These are phyloP conservation scores for Paecilomyces dactylethromorphus DNA, from an alignment of 2,329 filamentous ascomycete species.

Conservation along the genomic window DNA sequence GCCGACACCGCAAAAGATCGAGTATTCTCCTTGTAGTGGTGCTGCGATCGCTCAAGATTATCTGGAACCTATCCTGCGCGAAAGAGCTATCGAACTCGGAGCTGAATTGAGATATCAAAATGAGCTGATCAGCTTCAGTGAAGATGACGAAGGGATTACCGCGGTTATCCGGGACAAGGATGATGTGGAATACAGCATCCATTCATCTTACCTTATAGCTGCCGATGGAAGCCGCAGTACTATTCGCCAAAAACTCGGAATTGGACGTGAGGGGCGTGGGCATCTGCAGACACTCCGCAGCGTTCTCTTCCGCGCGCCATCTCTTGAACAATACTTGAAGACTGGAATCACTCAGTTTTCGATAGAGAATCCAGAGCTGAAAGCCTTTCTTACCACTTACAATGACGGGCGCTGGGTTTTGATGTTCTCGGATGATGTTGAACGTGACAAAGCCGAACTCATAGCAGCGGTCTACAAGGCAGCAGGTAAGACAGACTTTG, in stretches of 20 bases:
- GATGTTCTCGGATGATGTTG: slow-evolving; percentile 16
- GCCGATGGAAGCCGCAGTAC: slow-evolving; percentile 19
- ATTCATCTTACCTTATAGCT: slow-evolving; percentile 31
- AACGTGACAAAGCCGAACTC: slow-evolving; percentile 14
- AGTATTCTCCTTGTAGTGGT: slow-evolving; percentile 6
- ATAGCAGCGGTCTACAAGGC: slow-evolving; percentile 16
- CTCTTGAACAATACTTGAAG: neutral
- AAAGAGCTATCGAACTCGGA: slow-evolving; percentile 23
- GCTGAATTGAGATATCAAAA: slow-evolving; percentile 29
- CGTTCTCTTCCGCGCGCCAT: slow-evolving; percentile 11
- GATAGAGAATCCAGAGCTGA: slow-evolving; percentile 15
- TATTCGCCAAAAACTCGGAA: neutral
- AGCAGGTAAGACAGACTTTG: slow-evolving; percentile 20
- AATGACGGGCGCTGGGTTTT: slow-evolving; percentile 17
- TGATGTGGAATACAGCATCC: slow-evolving; percentile 11
- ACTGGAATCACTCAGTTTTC: slow-evolving; percentile 9
- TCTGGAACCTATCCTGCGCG: slow-evolving; percentile 33
- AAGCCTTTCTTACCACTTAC: slow-evolving; percentile 17
- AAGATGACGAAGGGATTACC: slow-evolving; percentile 17
- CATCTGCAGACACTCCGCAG: slow-evolving; percentile 11
- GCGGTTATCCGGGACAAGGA: slow-evolving; percentile 13
- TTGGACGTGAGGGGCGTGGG: slow-evolving; percentile 12
- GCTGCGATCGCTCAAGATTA: slow-evolving; percentile 32
- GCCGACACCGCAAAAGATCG: no score
- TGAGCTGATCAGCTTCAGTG: slow-evolving; percentile 17